Percentiles rank a stretch among this genome's conserved stretches.
phyloP scores from a whole-genome alignment of 176 grass and related monocot genomes.

The Cenchrus fungigraminus region DNA sequence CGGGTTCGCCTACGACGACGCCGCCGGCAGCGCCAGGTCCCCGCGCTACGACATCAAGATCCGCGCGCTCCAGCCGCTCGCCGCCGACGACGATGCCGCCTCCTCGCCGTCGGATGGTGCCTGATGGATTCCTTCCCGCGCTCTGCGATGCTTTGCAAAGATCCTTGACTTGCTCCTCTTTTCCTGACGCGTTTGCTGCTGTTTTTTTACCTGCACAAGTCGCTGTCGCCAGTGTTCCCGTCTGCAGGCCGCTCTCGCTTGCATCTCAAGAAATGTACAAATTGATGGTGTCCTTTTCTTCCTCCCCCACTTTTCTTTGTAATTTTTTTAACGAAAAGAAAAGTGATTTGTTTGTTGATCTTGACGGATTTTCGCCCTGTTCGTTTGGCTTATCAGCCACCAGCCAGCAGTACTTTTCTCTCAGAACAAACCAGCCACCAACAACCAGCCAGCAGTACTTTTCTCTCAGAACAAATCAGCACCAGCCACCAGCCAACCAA shows the following conservation, averaged over 20 bases:
- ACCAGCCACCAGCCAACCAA: too few relatives aligned
- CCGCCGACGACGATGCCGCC: background rate
- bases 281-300: background rate
- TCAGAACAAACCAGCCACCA: too few relatives aligned
- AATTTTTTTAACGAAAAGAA: background rate
- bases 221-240: background rate
- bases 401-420: too few relatives aligned
- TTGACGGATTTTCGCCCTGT: background rate
- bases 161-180: background rate
- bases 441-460: too few relatives aligned
- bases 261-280: conserved; percentile 35
- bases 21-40: background rate
- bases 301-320: background rate
- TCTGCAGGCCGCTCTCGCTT: conserved; percentile 14
- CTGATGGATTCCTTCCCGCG: background rate
- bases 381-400: too few relatives aligned
- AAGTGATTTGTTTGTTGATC: background rate
- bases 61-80: conserved; percentile 44
- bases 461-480: too few relatives aligned
- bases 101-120: background rate
- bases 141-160: background rate
- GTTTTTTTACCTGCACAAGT: background rate
- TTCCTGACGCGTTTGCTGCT: conserved; percentile 18
- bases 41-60: conserved; percentile 53
- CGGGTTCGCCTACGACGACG: conserved; percentile 46